Base-by-base conservation (phyloP, 2,329 filamentous ascomycete genomes). In the Calonectria pteridis region DNA sequence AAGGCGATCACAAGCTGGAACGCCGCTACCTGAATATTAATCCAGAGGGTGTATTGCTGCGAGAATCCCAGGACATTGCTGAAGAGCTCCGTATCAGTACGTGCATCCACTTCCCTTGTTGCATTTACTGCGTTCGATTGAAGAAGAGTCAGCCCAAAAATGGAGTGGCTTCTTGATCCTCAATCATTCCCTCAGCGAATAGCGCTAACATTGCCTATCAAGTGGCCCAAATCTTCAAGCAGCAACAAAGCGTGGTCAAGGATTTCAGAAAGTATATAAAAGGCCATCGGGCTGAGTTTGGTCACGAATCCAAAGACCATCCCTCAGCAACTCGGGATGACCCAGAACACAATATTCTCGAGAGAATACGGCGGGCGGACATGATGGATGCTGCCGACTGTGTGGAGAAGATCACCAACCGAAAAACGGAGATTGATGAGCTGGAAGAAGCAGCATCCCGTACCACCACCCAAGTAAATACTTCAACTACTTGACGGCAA, bases 51-150 rank as follows among this genome's bases (percentile, higher is more conserved):
- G 64, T 55, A 11, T 23, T 67, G 11, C 50, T 67, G 7, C 49
- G 50, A 23, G 64, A 67, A 18, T 33, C 64, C 7, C 64, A 67
- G 18, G 64, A 67, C 5, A 67, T 67, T 40, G 35, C 64, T 9
- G 64, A 67, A 31, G 64, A 67, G 33, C 49, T 67, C 53, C 37
- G 33, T 13, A 68, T 58, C 16, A 64, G 59, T 64, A 49, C 33
- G 59, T n/a, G 13, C 13, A 13, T 7, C 0, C 2, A 31, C 33
- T 63, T 2, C n/a, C 6, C 13, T 46, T 29, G 7, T 46, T 13
- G 23, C 16, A 11, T 16, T 11, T 2, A 4, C 31, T 35, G 4
- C 33, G 20, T 31, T 16, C 1, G 35, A 35, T 23, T 11, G 16
- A n/a, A 26, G n/a, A 16, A 28, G 16, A 20, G n/a, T 23, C 31